These are phyloP conservation scores for Apiotrichum montevideense DNA, from an alignment of 1,284 basidiomycete species.

Conservation along the genomic window DNA sequence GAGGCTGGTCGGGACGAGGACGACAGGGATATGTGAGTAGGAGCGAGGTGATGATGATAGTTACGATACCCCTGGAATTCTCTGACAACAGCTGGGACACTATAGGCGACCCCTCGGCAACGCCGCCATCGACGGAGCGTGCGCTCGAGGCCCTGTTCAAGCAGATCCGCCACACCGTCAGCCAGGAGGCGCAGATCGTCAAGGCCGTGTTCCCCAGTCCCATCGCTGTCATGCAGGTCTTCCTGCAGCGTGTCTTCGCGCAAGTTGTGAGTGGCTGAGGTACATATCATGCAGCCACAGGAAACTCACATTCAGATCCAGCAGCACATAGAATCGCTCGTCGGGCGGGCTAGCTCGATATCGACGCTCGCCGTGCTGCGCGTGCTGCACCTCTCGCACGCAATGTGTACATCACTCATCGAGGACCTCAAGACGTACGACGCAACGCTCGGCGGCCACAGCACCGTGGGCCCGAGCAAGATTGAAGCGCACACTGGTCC, in stretches of 20 bases:
- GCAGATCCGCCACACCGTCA: slow-evolving; percentile 85
- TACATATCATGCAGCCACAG: no score
- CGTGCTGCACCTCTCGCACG: slow-evolving; percentile 79
- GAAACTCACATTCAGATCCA: slow-evolving; percentile 62
- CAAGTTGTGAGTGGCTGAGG: slow-evolving; percentile 66
- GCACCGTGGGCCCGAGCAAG: slow-evolving; percentile 13
- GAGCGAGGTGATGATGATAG: slow-evolving; percentile 3
- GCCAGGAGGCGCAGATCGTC: slow-evolving; percentile 94
- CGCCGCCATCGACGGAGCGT: slow-evolving; percentile 71
- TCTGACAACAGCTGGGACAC: slow-evolving; percentile 62
- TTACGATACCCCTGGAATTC: no score
- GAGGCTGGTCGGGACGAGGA: slow-evolving; percentile 46
- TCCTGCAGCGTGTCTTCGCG: slow-evolving; percentile 94
- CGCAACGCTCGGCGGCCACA: slow-evolving; percentile 54
- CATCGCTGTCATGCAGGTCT: slow-evolving; percentile 96
- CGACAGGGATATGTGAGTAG: slow-evolving; percentile 55
- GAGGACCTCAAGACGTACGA: slow-evolving; percentile 93
- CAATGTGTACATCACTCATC: slow-evolving; percentile 70
- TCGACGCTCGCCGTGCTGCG: slow-evolving; percentile 89
- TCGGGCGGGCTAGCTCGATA: slow-evolving; percentile 64
- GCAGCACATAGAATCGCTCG: slow-evolving; percentile 82
- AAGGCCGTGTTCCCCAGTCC: slow-evolving; percentile 98
- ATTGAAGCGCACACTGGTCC: slow-evolving; percentile 25
- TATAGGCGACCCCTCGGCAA: slow-evolving; percentile 70
- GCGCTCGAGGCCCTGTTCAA: slow-evolving; percentile 73